Conservation (phyloP, 2,329 filamentous ascomycete genomes). For the Niveomyces coronatus region DNA sequence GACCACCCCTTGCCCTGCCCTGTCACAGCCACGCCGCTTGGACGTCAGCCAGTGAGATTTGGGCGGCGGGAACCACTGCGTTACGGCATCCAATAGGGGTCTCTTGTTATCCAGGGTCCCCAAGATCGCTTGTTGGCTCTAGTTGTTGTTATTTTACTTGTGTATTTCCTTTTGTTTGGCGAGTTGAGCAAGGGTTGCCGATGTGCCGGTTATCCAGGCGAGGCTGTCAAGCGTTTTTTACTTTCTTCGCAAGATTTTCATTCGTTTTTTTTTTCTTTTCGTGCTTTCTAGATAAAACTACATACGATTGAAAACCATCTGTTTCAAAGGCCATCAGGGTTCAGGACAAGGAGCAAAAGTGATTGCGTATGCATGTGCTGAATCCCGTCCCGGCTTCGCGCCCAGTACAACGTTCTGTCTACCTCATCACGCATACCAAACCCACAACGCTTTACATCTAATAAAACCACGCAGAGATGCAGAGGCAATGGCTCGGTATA, state of each 20-base stretch:
- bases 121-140: background rate
- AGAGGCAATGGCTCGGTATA: too few relatives aligned
- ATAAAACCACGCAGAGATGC: too few relatives aligned
- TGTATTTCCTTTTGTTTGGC: too few relatives aligned
- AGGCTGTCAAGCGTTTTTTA: background rate
- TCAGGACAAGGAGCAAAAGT: background rate
- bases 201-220: background rate
- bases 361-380: conserved; percentile 9
- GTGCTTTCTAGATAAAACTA: too few relatives aligned
- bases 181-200: background rate
- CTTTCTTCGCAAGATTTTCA: too few relatives aligned
- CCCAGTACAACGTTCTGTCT: too few relatives aligned
- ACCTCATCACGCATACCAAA: conserved; percentile 1
- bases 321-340: too few relatives aligned
- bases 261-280: too few relatives aligned
- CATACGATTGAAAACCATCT: too few relatives aligned
- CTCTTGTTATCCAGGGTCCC: background rate
- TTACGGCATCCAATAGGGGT: conserved; percentile 1
- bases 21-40: conserved; percentile 2
- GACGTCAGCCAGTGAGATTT: conserved; percentile 8
- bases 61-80: background rate
- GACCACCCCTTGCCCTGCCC: background rate
- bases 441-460: background rate
- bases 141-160: too few relatives aligned
- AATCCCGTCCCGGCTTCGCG: conserved; percentile 7